A percentile compares a stretch with the other conserved stretches of the same genome.
These are phyloP conservation scores for Macrolepiota fuliginosa DNA, from an alignment of 768 basidiomycete genomes.

Conservation along the genomic window DNA sequence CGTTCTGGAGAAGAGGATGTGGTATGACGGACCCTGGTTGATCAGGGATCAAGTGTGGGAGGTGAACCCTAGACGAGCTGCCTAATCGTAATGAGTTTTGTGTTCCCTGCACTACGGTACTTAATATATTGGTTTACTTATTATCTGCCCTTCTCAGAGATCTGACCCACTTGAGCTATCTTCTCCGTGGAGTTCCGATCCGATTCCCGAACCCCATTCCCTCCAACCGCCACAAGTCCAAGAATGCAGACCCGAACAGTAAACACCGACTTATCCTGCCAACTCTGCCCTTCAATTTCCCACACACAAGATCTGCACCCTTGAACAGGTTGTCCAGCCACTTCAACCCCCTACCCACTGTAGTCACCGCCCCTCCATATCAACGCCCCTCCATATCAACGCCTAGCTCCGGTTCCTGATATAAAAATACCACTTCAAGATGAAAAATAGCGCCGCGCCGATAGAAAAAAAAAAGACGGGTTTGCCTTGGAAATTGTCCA, in stretches of 20 bases:
- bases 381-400: background rate
- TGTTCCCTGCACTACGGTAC: background rate
- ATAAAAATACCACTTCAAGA: background rate
- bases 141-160: background rate
- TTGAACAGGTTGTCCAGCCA: background rate
- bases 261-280: background rate
- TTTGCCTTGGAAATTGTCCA: background rate
- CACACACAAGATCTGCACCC: background rate
- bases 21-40: conserved; percentile 66
- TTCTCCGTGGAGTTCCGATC: background rate
- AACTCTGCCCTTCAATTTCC: background rate
- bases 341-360: background rate
- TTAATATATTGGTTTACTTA: conserved; percentile 9
- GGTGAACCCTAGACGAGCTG: background rate
- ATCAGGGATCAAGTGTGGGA: conserved; percentile 57
- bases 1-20: conserved; percentile 58
- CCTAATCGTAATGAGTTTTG: conserved; percentile 4
- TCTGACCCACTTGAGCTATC: background rate
- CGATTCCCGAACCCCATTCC: background rate
- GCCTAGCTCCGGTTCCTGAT: background rate
- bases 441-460: too few relatives aligned
- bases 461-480: too few relatives aligned
- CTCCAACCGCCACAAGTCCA: background rate
- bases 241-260: background rate
- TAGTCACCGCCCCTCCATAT: background rate